Evolutionary conservation across 805 yeast species (phyloP).

Genomic region (Hanseniaspora hatyaiensis): DNA sequence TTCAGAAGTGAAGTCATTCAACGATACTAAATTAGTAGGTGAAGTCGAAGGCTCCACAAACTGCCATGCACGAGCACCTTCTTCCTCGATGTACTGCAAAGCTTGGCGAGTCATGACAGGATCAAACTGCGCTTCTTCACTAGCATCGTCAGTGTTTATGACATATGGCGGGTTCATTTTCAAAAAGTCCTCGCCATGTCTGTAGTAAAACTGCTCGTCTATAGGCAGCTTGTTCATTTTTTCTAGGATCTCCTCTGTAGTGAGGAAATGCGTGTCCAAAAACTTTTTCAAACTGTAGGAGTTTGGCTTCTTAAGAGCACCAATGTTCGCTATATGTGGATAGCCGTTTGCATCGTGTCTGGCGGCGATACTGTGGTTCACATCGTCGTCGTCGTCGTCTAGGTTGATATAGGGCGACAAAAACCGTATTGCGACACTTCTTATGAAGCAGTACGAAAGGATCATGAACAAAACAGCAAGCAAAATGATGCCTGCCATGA

Average conservation of each 20-base stretch:
- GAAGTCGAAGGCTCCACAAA: conserved; percentile 38
- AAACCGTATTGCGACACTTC: conserved; percentile 16
- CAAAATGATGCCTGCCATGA: conserved; percentile 17
- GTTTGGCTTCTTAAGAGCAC: conserved; percentile 18
- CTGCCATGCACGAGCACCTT: conserved; percentile 85
- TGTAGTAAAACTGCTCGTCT: conserved; percentile 32
- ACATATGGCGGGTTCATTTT: conserved; percentile 36
- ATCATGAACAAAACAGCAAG: conserved; percentile 17
- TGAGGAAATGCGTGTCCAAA: conserved; percentile 42
- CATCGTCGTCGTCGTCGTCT: conserved; percentile 2
- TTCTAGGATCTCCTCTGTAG: conserved; percentile 39
- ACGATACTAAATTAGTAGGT: conserved; percentile 30
- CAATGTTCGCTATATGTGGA: conserved; percentile 9
- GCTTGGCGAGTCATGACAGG: conserved; percentile 30
- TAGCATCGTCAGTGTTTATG: conserved; percentile 25
- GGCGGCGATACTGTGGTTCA: conserved; percentile 4
- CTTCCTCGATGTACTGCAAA: conserved; percentile 56
- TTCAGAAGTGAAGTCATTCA: conserved; percentile 16
- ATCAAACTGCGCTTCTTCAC: conserved; percentile 23
- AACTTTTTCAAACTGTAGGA: conserved; percentile 39
- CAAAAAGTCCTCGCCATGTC: conserved; percentile 33
- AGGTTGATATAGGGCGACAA: conserved; percentile 17
- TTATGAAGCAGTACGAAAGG: conserved; percentile 17
- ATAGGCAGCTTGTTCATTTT: conserved; percentile 49
- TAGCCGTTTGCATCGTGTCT: conserved; percentile 7